Percentiles rank a stretch among this genome's conserved stretches.
These are phyloP conservation scores for Picea mariana DNA, from an alignment of 83 land plant species.

Conservation along the genomic window DNA sequence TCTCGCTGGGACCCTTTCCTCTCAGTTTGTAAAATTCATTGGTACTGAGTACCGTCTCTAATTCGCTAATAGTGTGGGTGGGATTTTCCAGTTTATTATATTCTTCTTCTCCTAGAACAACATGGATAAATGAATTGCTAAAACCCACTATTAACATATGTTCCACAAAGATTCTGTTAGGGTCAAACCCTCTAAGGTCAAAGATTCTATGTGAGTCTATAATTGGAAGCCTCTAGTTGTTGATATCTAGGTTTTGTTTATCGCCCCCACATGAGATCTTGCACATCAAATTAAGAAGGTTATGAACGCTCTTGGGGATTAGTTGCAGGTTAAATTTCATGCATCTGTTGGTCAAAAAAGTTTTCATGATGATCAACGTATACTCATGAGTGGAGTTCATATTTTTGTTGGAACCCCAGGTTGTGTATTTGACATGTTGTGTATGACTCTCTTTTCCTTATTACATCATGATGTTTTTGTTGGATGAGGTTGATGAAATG, in stretches of 20 bases:
- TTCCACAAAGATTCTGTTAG: no score
- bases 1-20: no score
- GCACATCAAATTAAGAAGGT: slow-evolving; percentile 77
- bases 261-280: slow-evolving; percentile 78
- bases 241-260: slow-evolving; percentile 50
- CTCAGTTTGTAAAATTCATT: no score
- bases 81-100: no score
- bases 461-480: slow-evolving; percentile 72
- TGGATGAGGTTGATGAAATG: slow-evolving; percentile 91
- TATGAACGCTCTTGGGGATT: slow-evolving; percentile 71
- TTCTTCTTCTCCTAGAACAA: no score
- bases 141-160: no score
- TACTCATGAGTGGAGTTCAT: slow-evolving; percentile 72
- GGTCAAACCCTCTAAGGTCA: no score
- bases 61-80: no score
- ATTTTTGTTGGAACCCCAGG: slow-evolving; percentile 91
- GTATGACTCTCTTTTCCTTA: slow-evolving; percentile 66
- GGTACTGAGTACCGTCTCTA: no score
- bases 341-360: slow-evolving; percentile 85
- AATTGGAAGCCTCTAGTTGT: no score
- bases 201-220: no score
- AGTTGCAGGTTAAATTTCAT: slow-evolving; percentile 72
- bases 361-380: slow-evolving; percentile 81
- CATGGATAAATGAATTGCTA: no score
- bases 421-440: slow-evolving; percentile 79